Evolutionary conservation across 176 grass and related monocot genomes (phyloP), one percentile per base, ranked within the genome.

Genomic region (Oryza meridionalis): DNA sequence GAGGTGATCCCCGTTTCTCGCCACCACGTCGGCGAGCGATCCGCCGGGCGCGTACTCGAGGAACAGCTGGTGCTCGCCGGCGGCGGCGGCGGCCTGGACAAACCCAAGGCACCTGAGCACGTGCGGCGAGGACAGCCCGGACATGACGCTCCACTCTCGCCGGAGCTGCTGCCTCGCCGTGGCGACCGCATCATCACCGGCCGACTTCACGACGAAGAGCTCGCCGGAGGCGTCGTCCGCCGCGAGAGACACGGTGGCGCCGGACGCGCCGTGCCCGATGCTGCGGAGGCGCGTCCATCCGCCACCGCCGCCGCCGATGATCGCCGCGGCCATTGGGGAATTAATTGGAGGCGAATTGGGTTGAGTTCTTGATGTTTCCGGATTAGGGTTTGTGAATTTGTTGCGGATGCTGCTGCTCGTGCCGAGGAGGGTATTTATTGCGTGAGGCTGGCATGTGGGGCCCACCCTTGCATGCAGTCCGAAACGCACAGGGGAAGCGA

Each of bases 1-100:
- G 22, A 94, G 85, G 22, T 77, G 29, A 9, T 87, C 69, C 69
- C 86, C 80, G 9, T 64, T 49, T 51, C 67, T 70, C 42, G 61
- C 67, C 25, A 69, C 86, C 81, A 74, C 87, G n/a, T 90, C 87
- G 65, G 87, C 65, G 32, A 94, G 87, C 6, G 92, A 90, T 21
- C 92, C 92, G 12, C 84, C 69, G 0, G 87, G 31, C 17, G 89
- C 89, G 70, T 89, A 94, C 83, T 94, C 88, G n/a, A 92, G 55
- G n/a, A 92, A 79, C 1, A 31, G n/a, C 5, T 29, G 22, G 17
- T 45, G 31, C 2, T 58, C 64, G 2, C 11, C 1, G 3, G 3
- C 13, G 0, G 65, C 63, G 5, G 15, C 15, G 1, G 6, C 7
- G 4, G 49, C 35, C 0, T n/a, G 25, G 0, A 64, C 26, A 4